Conservation (phyloP, 1,284 basidiomycete genomes). For the Ganoderma sinense region DNA sequence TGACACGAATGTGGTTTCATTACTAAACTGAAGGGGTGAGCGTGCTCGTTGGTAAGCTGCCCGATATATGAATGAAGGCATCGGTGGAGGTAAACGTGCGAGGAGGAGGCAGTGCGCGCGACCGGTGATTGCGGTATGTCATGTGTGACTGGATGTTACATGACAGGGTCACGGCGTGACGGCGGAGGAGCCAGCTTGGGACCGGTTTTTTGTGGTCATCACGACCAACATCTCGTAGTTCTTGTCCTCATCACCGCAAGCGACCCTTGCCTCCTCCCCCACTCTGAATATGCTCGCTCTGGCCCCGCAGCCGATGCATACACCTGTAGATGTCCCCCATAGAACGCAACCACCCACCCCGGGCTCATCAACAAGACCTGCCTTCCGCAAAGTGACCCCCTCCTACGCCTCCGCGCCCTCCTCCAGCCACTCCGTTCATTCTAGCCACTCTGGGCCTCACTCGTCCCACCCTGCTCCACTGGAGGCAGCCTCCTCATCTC, state of each 20-base stretch:
- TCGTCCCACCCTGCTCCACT: slow-evolving; percentile 24
- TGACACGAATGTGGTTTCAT: background rate
- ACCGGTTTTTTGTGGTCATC: slow-evolving; percentile 34
- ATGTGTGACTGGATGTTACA: slow-evolving; percentile 21
- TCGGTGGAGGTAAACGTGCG: slow-evolving; percentile 16
- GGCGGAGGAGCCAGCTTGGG: slow-evolving; percentile 14
- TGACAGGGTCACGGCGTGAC: slow-evolving; percentile 14
- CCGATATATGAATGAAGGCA: background rate
- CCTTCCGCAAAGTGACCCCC: slow-evolving; percentile 35
- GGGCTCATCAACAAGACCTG: slow-evolving; percentile 31
- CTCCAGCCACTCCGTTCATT: slow-evolving; percentile 28
- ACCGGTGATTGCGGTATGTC: slow-evolving; percentile 11
- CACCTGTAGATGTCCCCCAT: slow-evolving; percentile 35
- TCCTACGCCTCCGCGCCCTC: slow-evolving; percentile 34
- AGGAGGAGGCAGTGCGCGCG: slow-evolving; percentile 11
- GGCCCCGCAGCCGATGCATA: slow-evolving; percentile 39
- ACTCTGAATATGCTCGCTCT: slow-evolving; percentile 39
- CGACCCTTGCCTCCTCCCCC: slow-evolving; percentile 22
- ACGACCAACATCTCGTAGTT: slow-evolving; percentile 23
- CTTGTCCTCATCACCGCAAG: slow-evolving; percentile 29
- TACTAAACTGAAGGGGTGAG: background rate
- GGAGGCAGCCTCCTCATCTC: slow-evolving; percentile 26
- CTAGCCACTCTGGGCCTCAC: slow-evolving; percentile 27
- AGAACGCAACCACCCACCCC: slow-evolving; percentile 38
- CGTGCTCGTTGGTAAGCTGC: background rate